Evolutionary conservation across 768 basidiomycete species (phyloP).

Genomic region (Leccinum uliginosum): DNA sequence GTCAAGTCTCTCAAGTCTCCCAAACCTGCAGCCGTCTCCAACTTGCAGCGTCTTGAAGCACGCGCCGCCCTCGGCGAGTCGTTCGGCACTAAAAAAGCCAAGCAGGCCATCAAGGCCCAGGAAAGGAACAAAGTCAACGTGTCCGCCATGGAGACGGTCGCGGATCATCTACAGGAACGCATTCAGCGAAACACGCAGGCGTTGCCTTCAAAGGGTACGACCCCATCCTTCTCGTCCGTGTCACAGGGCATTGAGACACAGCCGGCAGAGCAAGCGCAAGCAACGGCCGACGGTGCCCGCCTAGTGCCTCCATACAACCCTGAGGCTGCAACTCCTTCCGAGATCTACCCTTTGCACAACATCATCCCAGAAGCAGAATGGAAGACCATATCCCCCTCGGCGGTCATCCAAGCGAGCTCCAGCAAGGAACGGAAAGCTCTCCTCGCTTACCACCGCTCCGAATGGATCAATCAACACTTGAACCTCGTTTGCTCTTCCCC

Average conservation of each 20-base stretch:
- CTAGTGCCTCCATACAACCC: slow-evolving; percentile 74
- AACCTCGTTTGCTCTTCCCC: slow-evolving; percentile 34
- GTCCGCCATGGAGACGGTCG: slow-evolving; percentile 80
- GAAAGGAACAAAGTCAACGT: slow-evolving; percentile 91
- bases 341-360: slow-evolving; percentile 67
- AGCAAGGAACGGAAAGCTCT: slow-evolving; percentile 47
- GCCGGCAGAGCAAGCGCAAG: slow-evolving; percentile 61
- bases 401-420: slow-evolving; percentile 49
- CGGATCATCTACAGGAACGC: slow-evolving; percentile 74
- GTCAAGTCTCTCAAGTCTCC: slow-evolving; percentile 82
- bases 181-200: slow-evolving; percentile 71
- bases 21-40: slow-evolving; percentile 44
- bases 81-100: slow-evolving; percentile 95
- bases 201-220: slow-evolving; percentile 66
- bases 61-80: slow-evolving; percentile 81
- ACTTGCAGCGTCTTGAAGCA: slow-evolving; percentile 52
- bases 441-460: slow-evolving; percentile 58
- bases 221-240: neutral
- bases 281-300: slow-evolving; percentile 55
- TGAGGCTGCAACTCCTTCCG: slow-evolving; percentile 62
- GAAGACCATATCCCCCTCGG: slow-evolving; percentile 57
- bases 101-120: slow-evolving; percentile 74
- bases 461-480: slow-evolving; percentile 72
- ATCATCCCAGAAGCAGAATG: slow-evolving; percentile 82
- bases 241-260: neutral